Evolutionary conservation across 371 early-diverging fungal species (phyloP), one percentile per base, ranked within the genome.

Genomic region (Apophysomyces sp.): DNA sequence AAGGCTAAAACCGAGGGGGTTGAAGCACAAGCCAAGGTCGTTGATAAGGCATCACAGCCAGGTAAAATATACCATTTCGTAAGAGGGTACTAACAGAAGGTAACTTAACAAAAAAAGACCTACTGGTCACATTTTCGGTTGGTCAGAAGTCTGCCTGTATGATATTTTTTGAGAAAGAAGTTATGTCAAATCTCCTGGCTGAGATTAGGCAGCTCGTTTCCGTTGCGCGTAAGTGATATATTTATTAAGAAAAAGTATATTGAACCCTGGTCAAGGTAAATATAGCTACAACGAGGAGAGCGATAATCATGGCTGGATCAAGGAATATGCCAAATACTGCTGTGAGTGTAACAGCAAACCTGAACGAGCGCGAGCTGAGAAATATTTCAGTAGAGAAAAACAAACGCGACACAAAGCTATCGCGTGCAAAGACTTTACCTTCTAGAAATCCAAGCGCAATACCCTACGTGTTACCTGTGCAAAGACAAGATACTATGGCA

Each of bases 401-500:
- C 24, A 44, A 44, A 21, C 49, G 49, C 21, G 49, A 21, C 21
- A 6, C 49, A 44, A 60, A 67, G 18, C 24, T 51, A 7, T 21
- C 53, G 0, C 54, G 69, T 55, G 57, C 72, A 51, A 68, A 66
- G 51, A 68, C 73, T 9, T 13, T 65, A 53, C 69, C 74, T 11
- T 2, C 56, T 1, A 54, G 37, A 13, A 56, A 67, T 11, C 39
- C 27, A 9, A 72, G 69, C 39, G 61, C 73, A 4, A 34, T 76
- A 9, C 66, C 69, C 8, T 71, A 76, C 52, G 76, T 79, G 0
- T 51, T 79, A 4, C 76, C 79, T 0, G 16, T 73, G 0, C 63
- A 76, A 36, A 60, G 79, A 26, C 61, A 70, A 32, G 74, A 79
- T 15, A 74, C 76, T 1, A 55, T 68, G 6, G 70, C 63, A 1